Base-by-base conservation (phyloP, 805 yeast species). In the Candida multigemmis region DNA sequence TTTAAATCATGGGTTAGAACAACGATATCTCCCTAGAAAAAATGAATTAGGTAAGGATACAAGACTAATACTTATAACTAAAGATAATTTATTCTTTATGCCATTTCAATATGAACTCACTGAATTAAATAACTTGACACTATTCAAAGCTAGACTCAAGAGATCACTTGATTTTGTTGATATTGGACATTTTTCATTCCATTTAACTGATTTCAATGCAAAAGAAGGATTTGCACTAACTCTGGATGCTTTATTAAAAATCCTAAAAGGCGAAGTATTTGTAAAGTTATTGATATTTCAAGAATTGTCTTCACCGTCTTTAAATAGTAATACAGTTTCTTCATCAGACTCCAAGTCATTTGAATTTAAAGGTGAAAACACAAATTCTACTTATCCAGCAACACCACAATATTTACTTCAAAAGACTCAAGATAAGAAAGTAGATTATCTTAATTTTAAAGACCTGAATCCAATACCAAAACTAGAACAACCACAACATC, bases 381-480 rank as follows among this genome's bases (percentile, higher is more conserved):
- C 57, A 11, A 62, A 52, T 14, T 50, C 42, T 11, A 41, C 54
- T 16, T 75, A 72, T 39, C 83, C 77, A 12, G 67, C 71, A 9
- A 80, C 89, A 0, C 91, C 91, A 2, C 77, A 77, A 36, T 72
- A 79, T 39, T 50, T 77, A 30, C 56, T 77, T 17, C 74, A 68
- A 28, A 52, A 52, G 6, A 38, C 50, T 3, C 47, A 55, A 16
- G 70, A 61, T 12, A 48, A 51, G 10, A 52, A 51, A 16, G 48
- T 56, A 3, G 83, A 76, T 46, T 76, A 76, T 38, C 41, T 72
- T 48, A 75, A 66, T 38, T 71, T 74, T 46, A 76, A 76, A 39
- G 74, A 68, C 16, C 31, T 13, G 11, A 14, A 20, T n/a, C 17
- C 11, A 26, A 25, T 14, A 12, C 5, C n/a, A 19, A 12, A 6